Base-by-base conservation (phyloP, 2,329 filamentous ascomycete genomes). In the Monosporascus sp. region DNA sequence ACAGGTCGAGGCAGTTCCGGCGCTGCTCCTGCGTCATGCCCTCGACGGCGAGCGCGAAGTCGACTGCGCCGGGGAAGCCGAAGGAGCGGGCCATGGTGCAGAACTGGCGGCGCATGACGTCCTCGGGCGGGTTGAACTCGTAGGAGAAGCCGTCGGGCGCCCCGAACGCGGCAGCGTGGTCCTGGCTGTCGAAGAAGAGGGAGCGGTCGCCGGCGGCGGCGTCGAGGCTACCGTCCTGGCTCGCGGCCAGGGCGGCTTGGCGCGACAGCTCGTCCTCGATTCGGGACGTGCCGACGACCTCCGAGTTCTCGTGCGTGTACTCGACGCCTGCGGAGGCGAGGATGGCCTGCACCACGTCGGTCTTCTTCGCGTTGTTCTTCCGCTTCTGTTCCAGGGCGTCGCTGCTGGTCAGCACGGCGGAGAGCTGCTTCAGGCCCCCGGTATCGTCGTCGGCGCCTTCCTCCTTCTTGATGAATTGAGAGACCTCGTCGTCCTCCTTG, bases 251-350 rank as follows among this genome's bases (percentile, higher is more conserved):
- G 64, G 87, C 84, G 5, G 93, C 94, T 43, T 83, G 84, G 20
- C 86, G 85, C 46, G 88, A 92, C 5, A 99, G 81, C 53, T 87
- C 83, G 58, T 89, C 87, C 72, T 99, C 94, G n/a, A 97, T 81
- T 61, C 88, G 90, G n/a, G 88, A 94, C 1, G 90, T 87, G 11
- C 94, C 94, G 53, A 99, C 84, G 15, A 99, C 92, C 70, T 99
- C 92, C 1, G 89, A 91, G 67, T 99, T 99, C 62, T 97, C 89
- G 66, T 99, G 94, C 0, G 91, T 96, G 68, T 99, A 99, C 65
- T 94, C 86, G 0, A 99, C 92, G 2, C 94, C 94, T 0, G 89
- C 91, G 7, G 86, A 84, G 3, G 89, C 85, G 1, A 99, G 81
- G 57, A 99, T 97, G 2, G 91, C 94, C 61, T 93, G 88, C 35